Base-by-base conservation (phyloP, 2,329 filamentous ascomycete species). In the Hypoxylon sp. region DNA sequence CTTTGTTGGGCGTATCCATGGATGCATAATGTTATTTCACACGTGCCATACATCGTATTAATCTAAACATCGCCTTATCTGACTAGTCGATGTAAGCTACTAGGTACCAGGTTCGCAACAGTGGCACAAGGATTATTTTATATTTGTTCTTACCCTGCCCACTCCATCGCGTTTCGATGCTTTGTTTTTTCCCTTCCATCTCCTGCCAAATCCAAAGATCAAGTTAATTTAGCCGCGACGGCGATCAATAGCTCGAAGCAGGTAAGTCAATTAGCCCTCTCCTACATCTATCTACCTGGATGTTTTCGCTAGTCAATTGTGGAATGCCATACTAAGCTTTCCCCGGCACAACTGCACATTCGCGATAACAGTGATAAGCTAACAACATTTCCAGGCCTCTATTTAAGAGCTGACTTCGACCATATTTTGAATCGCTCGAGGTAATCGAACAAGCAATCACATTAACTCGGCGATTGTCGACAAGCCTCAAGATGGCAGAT, bases 61-160 rank as follows among this genome's bases (percentile, higher is more conserved):
- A 59, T 63, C 59, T 46, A 63, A 64, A 57, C 52, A 55, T 67
- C 60, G 67, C 49, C 63, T 69, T 69, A 69, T 69, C 67, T 58
- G 50, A 60, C 65, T 38, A 52, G 36, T 45, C 38, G 28, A 56
- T 14, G 53, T 9, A 43, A 43, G 38, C 38, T 21, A 19, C 38
- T 7, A 7, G 6, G n/a, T 41, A 43, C 17, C 38, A 11, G 14
- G 36, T 49, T 34, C 52, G 45, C 53, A 48, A 58, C 30, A 30
- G 30, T 36, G 5, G 32, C 52, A 63, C 50, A 57, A 58, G 50
- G 41, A 63, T 64, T 62, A 51, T 60, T 59, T 56, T 69, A 69
- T 69, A 69, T 67, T 63, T 43, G 38, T 43, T 64, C 30, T 46
- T 19, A 14, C 43, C 60, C 32, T 62, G 61, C 58, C 58, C 64